Conservation (phyloP, 768 basidiomycete genomes). For the Lentinula sp. region DNA sequence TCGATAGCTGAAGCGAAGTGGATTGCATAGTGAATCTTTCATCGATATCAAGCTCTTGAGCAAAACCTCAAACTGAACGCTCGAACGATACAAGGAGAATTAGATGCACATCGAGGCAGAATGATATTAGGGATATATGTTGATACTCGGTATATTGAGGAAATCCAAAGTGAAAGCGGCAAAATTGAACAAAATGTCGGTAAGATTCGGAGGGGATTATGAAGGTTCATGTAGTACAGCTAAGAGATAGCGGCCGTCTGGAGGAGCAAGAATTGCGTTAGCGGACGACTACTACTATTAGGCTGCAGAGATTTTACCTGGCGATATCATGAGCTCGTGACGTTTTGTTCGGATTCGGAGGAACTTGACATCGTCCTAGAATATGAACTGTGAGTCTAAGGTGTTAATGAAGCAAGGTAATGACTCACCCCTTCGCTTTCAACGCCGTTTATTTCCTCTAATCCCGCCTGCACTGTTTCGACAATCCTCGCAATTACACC, state of each 20-base stretch:
- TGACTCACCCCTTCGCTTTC: conserved; percentile 52
- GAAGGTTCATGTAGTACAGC: conserved; percentile 63
- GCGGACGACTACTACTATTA: neutral
- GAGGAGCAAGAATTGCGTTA: neutral
- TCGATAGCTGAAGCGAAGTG: no score
- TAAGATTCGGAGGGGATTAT: neutral
- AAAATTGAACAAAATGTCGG: neutral
- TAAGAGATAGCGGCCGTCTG: conserved; percentile 76
- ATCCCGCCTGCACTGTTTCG: conserved; percentile 67
- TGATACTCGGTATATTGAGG: neutral
- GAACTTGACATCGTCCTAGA: conserved; percentile 79
- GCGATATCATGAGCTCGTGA: conserved; percentile 93
- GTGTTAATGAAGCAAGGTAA: neutral
- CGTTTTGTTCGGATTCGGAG: conserved; percentile 87
- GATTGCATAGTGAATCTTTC: no score
- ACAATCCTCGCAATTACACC: conserved; percentile 69
- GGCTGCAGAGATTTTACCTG: conserved; percentile 44
- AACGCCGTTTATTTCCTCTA: conserved; percentile 70
- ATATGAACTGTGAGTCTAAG: neutral
- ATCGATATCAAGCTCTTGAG: no score
- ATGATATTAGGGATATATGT: neutral
- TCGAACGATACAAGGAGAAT: neutral
- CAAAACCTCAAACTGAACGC: neutral
- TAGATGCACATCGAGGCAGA: neutral
- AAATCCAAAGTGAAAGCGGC: neutral